Base-by-base conservation (phyloP, 192 early-diverging fungal genomes). In the Coemansia aciculifera region DNA sequence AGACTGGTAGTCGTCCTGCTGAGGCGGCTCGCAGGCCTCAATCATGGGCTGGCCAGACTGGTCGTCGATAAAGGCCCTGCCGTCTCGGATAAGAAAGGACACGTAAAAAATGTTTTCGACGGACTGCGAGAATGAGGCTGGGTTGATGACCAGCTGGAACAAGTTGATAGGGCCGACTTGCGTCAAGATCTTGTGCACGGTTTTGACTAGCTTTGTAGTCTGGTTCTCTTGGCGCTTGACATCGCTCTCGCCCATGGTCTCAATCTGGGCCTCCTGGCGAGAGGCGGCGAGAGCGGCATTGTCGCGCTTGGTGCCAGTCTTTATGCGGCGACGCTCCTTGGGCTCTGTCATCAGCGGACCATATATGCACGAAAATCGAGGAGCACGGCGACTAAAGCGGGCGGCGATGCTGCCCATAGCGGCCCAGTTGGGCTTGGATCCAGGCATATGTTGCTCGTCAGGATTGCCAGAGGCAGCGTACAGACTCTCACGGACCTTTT, bases 41-140 rank as follows among this genome's bases (percentile, higher is more conserved):
- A 86, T 74, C 71, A 89, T 90, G 21, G 90, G 88, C 69, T 90
- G 86, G 3, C 89, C 90, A 17, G 79, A 83, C 11, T 87, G 85
- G 59, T 89, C 91, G 52, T 93, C 89, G 12, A 98, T 89, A 40
- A 67, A 75, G 5, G 88, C 95, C 64, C 84, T 87, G 15, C 90
- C 94, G 67, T 97, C 95, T 54, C 93, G 87, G 19, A 97, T 86
- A 48, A 99, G 81, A 70, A 99, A 99, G n/a, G 94, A 93, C n/a
- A 96, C 74, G 62, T 96, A 96, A 73, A 99, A 99, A 46, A 99
- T 85, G 75, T 99, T 99, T 73, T 99, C 97, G 3, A 99, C 90
- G 5, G 93, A 91, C 83, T 99, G 97, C 5, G 88, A 82, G 75
- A 97, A 97, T 17, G 94, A 94, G 4, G 85, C 74, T 11, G 95